Conservation (phyloP, 208 protist species). For the Acanthamoeba royreba region DNA sequence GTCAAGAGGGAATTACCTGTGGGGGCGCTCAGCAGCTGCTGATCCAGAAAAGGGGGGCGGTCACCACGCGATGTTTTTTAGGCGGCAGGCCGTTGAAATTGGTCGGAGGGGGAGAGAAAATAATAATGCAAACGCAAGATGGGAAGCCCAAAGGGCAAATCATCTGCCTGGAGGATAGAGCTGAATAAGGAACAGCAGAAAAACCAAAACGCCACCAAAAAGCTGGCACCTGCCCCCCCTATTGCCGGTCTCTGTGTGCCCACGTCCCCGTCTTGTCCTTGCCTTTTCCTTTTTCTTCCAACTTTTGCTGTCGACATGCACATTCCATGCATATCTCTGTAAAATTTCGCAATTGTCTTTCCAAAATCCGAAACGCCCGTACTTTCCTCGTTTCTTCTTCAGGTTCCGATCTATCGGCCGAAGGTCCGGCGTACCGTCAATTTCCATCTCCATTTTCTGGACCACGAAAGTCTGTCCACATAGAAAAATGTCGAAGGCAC, state of each 20-base stretch:
- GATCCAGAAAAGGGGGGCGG: no score
- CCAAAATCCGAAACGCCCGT: no score
- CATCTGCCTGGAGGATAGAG: no score
- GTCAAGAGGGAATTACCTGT: no score
- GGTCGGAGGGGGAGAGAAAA: not conserved
- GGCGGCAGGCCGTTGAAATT: not conserved
- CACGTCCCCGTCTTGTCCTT: no score
- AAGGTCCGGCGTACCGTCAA: not conserved
- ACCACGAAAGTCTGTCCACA: not conserved
- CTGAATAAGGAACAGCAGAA: no score
- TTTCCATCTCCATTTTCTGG: not conserved
- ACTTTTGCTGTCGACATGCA: not conserved
- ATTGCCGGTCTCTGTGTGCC: no score
- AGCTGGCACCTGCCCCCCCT: no score
- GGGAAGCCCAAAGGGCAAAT: no score
- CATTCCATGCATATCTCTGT: not conserved
- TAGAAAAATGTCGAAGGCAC: slow-evolving; percentile 14
- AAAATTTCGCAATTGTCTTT: not conserved
- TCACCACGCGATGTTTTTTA: not conserved
- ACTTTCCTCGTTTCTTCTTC: slow-evolving; percentile 8
- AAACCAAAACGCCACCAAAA: not conserved
- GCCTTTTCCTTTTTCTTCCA: not conserved
- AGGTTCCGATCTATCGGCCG: not conserved
- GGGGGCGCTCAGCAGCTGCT: no score
- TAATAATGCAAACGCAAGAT: not conserved